These are phyloP conservation scores for Hyphodiscus hymeniophilus DNA, from an alignment of 495 filamentous ascomycete species.

Conservation along the genomic window DNA sequence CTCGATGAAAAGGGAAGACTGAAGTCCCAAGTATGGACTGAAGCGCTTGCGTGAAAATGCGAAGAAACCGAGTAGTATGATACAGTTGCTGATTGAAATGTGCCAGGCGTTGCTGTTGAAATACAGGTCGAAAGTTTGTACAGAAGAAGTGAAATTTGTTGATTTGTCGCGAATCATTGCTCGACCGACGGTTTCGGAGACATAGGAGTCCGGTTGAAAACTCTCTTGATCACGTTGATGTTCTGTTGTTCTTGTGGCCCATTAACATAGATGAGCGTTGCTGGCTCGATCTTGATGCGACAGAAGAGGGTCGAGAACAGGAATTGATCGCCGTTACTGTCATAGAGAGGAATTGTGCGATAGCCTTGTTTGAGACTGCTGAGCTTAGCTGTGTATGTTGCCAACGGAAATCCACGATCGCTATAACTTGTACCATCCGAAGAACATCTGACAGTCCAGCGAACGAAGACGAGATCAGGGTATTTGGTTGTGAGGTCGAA, in stretches of 20 bases:
- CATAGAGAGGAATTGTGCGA: slow-evolving; percentile 88
- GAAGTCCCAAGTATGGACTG: background rate
- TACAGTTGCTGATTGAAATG: slow-evolving; percentile 7
- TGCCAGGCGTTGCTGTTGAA: slow-evolving; percentile 2
- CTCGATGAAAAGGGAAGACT: slow-evolving; percentile 7
- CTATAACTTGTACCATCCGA: slow-evolving; percentile 55
- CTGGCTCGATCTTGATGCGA: slow-evolving; percentile 59
- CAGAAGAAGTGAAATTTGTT: slow-evolving; percentile 15
- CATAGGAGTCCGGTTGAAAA: slow-evolving; percentile 33
- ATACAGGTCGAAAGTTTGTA: slow-evolving; percentile 19
- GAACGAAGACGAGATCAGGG: slow-evolving; percentile 86
- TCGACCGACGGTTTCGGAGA: slow-evolving; percentile 19
- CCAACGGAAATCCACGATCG: slow-evolving; percentile 58
- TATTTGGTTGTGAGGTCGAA: slow-evolving; percentile 82
- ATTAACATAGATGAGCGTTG: slow-evolving; percentile 43
- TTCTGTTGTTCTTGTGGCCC: slow-evolving; percentile 24
- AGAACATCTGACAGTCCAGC: slow-evolving; percentile 84
- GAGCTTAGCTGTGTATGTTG: slow-evolving; percentile 88
- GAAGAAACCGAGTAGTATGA: slow-evolving; percentile 7
- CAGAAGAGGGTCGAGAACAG: slow-evolving; percentile 93
- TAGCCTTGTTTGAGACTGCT: slow-evolving; percentile 88
- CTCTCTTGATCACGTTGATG: slow-evolving; percentile 38
- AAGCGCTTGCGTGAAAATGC: slow-evolving; percentile 1
- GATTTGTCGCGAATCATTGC: background rate
- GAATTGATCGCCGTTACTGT: slow-evolving; percentile 81